These are phyloP conservation scores for Bipolaris oryzae DNA, from an alignment of 2,329 filamentous ascomycete species.

Conservation along the genomic window DNA sequence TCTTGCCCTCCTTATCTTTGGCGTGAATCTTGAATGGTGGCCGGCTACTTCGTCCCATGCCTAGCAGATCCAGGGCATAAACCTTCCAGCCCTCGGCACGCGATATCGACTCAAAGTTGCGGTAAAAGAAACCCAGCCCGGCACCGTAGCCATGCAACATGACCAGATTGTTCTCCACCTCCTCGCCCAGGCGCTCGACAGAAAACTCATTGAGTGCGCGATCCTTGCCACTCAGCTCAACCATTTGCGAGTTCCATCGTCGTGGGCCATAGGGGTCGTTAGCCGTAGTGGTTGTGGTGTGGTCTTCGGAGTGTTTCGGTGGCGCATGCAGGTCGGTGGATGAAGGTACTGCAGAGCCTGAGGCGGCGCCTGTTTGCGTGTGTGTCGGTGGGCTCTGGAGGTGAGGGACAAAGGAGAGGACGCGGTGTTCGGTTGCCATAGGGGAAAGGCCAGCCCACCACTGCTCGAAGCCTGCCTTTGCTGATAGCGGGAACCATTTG, in stretches of 20 bases:
- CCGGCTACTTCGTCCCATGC: conserved; percentile 87
- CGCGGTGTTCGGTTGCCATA: conserved; percentile 81
- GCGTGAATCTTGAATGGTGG: conserved; percentile 84
- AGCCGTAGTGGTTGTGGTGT: conserved; percentile 53
- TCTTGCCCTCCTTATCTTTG: conserved; percentile 79
- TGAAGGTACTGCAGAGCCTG: conserved; percentile 52
- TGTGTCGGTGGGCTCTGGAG: conserved; percentile 74
- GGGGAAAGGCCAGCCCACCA: conserved; percentile 89
- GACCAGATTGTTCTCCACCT: conserved; percentile 83
- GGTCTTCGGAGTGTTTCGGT: conserved; percentile 47
- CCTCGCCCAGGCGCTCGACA: conserved; percentile 80
- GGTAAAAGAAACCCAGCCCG: conserved; percentile 96
- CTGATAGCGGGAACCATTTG: conserved; percentile 80
- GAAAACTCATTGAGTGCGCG: conserved; percentile 92
- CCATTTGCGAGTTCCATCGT: conserved; percentile 84
- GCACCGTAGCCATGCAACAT: conserved; percentile 98
- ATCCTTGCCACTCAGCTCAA: conserved; percentile 82
- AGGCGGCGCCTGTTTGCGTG: conserved; percentile 65
- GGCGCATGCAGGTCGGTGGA: conserved; percentile 49
- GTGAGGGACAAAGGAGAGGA: conserved; percentile 84
- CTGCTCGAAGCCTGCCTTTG: conserved; percentile 77
- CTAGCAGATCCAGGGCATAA: conserved; percentile 92
- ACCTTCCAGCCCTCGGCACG: conserved; percentile 82
- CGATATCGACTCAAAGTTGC: conserved; percentile 90
- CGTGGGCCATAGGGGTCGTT: conserved; percentile 84